Base-by-base conservation (phyloP, 306 rosid genomes). In the Carpinus fangiana region DNA sequence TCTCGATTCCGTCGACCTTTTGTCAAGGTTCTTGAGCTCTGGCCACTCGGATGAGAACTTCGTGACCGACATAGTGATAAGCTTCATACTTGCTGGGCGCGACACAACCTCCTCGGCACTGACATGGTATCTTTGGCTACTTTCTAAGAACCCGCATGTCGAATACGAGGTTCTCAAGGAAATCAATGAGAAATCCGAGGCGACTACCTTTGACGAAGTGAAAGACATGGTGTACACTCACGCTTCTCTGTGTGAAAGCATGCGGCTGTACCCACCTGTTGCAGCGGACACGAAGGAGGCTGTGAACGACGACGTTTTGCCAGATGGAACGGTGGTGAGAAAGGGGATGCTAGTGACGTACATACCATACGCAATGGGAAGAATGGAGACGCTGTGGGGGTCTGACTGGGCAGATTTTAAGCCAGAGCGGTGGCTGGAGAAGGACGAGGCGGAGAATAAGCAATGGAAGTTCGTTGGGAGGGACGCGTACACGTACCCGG, bases 41-140 rank as follows among this genome's bases (percentile, higher is more conserved):
- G 91, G 93, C 4, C 83, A 90, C 18, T 87, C 87, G 0, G 89
- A 90, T 61, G 90, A 87, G 48, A 57, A 74, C 0, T 90, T 90
- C 59, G 83, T 86, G 1, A 64, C 47, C 0, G 96, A 92, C 70
- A 85, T 92, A 0, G 84, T 87, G 28, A 87, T 90, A 54, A 92
- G 96, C 74, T 90, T 90, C 59, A 84, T 86, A 0, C 65, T 92
- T 0, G 97, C 96, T 0, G 97, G 97, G 1, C 70, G 85, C 12
- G 97, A 92, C 73, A 88, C 97, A 0, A 92, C 97, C 12, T 92
- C 94, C 0, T 80, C 89, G 0, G 91, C 91, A 0, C 84, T 90
- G 28, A 87, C 97, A 0, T 92, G 95, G 97, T 87, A 88, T 73
- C 90, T 92, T 75, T 92, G 95, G 94, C 88, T 92, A 0, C 68